These are phyloP conservation scores for Dactylis glomerata DNA, from an alignment of 176 grass and related monocot species.

Conservation along the genomic window DNA sequence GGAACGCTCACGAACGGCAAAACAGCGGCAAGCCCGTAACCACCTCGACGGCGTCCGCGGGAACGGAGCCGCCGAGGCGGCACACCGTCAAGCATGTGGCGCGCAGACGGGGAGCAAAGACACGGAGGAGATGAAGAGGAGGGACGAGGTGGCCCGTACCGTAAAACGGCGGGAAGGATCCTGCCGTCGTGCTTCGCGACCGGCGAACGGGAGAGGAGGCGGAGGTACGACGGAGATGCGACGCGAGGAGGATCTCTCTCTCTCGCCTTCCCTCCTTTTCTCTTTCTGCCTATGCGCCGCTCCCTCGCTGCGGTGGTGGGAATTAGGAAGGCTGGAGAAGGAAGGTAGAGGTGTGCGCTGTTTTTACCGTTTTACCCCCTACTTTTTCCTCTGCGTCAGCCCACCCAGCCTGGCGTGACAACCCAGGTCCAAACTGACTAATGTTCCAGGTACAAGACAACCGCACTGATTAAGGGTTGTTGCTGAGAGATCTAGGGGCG, in stretches of 20 bases:
- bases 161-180: not conserved
- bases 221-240: not conserved
- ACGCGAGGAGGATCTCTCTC: not conserved
- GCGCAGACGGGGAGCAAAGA: not conserved
- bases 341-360: not conserved
- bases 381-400: not conserved
- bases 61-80: not conserved
- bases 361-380: constrained; percentile 13
- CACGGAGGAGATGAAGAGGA: not conserved
- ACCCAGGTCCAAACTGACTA: not conserved
- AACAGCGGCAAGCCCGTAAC: not conserved
- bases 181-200: not conserved
- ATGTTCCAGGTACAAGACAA: not conserved
- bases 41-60: not conserved
- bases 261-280: not conserved
- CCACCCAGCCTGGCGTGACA: not conserved
- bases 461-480: not conserved
- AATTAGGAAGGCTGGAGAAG: not conserved
- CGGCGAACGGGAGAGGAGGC: not conserved
- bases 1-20: too few species aligned
- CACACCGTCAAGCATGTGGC: not conserved
- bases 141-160: not conserved
- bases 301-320: not conserved
- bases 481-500: not conserved
- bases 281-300: not conserved